These are phyloP conservation scores for Teratosphaeriaceae sp. DNA, from an alignment of 2,329 filamentous ascomycete genomes.

Conservation along the genomic window DNA sequence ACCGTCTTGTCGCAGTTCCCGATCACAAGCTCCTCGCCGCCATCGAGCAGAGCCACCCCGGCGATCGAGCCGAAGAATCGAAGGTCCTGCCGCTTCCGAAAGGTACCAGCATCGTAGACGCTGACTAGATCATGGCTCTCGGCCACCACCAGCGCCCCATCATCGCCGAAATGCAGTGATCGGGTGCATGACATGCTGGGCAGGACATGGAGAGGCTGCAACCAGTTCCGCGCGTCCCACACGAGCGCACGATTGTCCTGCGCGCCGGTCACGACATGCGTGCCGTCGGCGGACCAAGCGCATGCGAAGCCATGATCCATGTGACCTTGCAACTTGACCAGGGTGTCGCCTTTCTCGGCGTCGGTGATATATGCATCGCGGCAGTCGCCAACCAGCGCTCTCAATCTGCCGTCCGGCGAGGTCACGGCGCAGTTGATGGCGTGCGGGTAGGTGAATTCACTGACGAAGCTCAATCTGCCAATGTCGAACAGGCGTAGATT, in stretches of 20 bases:
- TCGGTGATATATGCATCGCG: slow-evolving; percentile 60
- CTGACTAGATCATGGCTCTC: slow-evolving; percentile 70
- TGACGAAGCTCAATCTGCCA: slow-evolving; percentile 51
- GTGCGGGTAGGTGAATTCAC: slow-evolving; percentile 50
- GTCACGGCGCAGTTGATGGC: slow-evolving; percentile 68
- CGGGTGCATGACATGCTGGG: slow-evolving; percentile 62
- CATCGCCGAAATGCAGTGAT: slow-evolving; percentile 64
- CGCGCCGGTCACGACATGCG: slow-evolving; percentile 68
- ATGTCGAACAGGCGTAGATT: slow-evolving; percentile 50
- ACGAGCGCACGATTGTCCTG: slow-evolving; percentile 68
- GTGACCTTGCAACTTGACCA: slow-evolving; percentile 50
- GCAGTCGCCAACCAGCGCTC: slow-evolving; percentile 66
- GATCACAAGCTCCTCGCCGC: slow-evolving; percentile 61
- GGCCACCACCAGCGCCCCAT: slow-evolving; percentile 63
- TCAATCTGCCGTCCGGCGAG: slow-evolving; percentile 64
- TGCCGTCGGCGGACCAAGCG: slow-evolving; percentile 72
- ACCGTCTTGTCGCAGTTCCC: slow-evolving; percentile 60
- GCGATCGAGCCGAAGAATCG: slow-evolving; percentile 71
- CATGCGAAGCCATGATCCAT: slow-evolving; percentile 68
- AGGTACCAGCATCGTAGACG: slow-evolving; percentile 61
- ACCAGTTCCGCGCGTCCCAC: slow-evolving; percentile 70
- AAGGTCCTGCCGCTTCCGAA: slow-evolving; percentile 59
- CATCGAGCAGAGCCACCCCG: slow-evolving; percentile 59
- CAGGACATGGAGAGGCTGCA: slow-evolving; percentile 48
- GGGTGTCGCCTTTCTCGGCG: slow-evolving; percentile 50